These are phyloP conservation scores for Sambucus nigra DNA, from an alignment of 129 eudicot species.

Conservation along the genomic window DNA sequence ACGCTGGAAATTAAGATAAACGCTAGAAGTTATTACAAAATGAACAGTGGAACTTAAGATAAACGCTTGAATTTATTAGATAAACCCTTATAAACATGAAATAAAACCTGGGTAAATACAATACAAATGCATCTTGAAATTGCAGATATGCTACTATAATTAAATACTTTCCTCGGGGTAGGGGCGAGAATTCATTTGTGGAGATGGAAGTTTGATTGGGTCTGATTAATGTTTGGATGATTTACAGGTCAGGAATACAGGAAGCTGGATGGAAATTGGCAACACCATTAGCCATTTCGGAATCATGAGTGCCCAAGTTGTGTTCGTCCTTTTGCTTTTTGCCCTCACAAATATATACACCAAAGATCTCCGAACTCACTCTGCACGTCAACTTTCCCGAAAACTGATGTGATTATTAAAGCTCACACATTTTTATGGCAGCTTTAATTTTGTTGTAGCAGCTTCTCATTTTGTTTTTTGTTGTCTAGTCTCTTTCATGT, in stretches of 20 bases:
- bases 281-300: constrained; percentile 99
- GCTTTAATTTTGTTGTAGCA: neutral
- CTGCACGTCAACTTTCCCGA: constrained; percentile 30
- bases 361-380: constrained; percentile 52
- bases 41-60: too few relatives aligned
- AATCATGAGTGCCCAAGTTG: constrained; percentile 97
- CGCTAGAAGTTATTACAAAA: too few relatives aligned
- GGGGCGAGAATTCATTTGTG: too few relatives aligned
- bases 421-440: neutral
- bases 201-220: neutral
- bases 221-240: neutral
- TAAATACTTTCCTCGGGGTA: too few relatives aligned
- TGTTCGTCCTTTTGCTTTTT: constrained; percentile 80
- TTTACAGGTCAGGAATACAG: constrained; percentile 75
- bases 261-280: constrained; percentile 99
- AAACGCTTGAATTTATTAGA: too few relatives aligned
- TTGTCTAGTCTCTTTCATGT: too few relatives aligned
- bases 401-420: constrained; percentile 42
- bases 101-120: too few relatives aligned
- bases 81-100: too few relatives aligned
- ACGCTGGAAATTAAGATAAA: too few relatives aligned
- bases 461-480: too few relatives aligned
- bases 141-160: too few relatives aligned
- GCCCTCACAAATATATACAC: constrained; percentile 82
- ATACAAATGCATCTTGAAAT: too few relatives aligned